Evolutionary conservation across 768 basidiomycete species (phyloP).

Genomic region (Tephrocybe sp.): DNA sequence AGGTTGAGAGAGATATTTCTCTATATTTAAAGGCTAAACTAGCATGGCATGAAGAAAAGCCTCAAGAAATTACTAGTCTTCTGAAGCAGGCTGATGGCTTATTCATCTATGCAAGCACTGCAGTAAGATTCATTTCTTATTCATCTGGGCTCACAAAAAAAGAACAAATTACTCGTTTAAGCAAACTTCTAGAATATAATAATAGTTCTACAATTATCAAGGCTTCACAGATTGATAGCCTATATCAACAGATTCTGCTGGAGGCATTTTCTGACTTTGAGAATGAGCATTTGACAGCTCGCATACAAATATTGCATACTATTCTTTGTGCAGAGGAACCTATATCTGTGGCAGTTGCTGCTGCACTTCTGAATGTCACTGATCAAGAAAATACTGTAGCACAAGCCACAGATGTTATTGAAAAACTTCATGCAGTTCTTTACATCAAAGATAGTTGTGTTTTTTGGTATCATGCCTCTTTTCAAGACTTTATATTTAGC

Average conservation of each 20-base stretch:
- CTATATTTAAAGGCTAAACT: background rate
- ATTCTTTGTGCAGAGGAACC: conserved; percentile 19
- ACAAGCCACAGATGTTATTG: conserved; percentile 7
- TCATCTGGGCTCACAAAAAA: background rate
- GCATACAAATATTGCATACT: conserved; percentile 18
- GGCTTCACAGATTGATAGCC: background rate
- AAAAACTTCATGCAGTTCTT: conserved; percentile 18
- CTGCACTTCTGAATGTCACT: conserved; percentile 8
- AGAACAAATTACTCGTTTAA: background rate
- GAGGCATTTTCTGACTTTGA: background rate
- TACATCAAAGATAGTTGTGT: conserved; percentile 14
- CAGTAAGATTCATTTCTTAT: background rate
- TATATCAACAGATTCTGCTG: background rate
- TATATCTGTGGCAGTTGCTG: conserved; percentile 13
- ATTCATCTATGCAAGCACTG: background rate
- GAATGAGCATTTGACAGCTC: background rate
- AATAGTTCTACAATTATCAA: background rate
- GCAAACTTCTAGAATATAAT: background rate
- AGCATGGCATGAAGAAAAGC: background rate
- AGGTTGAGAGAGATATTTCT: background rate
- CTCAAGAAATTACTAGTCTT: background rate
- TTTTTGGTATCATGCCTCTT: conserved; percentile 21
- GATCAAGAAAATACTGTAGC: background rate
- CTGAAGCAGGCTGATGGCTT: background rate
- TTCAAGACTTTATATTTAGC: conserved; percentile 19